phyloP scores from a whole-genome alignment of 1,284 basidiomycete genomes.

The Leccinum insolens region DNA sequence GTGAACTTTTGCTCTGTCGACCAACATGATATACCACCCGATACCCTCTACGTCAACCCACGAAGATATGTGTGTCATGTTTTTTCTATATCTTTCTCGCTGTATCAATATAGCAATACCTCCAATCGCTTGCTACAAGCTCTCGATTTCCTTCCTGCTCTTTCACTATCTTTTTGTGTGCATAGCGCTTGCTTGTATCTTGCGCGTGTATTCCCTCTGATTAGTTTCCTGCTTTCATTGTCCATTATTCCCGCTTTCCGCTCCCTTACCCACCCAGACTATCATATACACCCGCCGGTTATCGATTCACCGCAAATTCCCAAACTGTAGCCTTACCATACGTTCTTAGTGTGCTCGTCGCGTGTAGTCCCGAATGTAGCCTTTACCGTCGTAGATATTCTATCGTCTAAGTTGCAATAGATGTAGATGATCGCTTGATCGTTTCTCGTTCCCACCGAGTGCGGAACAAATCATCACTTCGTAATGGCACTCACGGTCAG shows the following conservation, averaged over 20 bases:
- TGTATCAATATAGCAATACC: too few relatives aligned
- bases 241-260: neutral
- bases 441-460: neutral
- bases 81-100: neutral
- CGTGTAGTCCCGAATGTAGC: neutral
- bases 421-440: neutral
- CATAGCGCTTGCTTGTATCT: slow-evolving; percentile 1
- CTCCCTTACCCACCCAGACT: neutral
- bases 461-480: too few relatives aligned
- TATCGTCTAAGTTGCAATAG: neutral
- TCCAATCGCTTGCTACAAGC: neutral
- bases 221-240: neutral
- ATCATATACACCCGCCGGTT: neutral
- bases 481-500: too few relatives aligned
- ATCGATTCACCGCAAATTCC: neutral
- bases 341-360: neutral
- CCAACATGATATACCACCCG: neutral
- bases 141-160: neutral
- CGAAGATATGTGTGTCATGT: neutral
- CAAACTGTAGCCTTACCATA: neutral
- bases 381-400: neutral
- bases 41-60: slow-evolving; percentile 7
- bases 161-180: neutral
- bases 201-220: neutral
- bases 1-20: neutral